A percentile compares a stretch with the other conserved stretches of the same genome.
Evolutionary conservation across 106 monocot species (phyloP).

Genomic region (Dioscorea zingiberensis): DNA sequence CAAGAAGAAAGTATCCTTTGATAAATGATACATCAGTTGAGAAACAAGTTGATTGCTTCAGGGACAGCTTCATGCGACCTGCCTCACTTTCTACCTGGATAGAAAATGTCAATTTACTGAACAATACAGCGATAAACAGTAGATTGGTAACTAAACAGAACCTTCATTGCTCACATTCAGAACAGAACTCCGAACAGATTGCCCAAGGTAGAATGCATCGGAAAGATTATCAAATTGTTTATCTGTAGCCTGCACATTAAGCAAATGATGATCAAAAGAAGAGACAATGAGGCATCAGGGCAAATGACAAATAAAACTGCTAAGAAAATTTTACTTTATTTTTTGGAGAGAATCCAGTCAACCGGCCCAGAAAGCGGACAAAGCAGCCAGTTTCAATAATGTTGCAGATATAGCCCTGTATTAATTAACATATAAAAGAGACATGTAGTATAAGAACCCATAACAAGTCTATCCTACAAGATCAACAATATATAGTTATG

Average conservation of each 20-base stretch:
- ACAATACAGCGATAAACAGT: neutral
- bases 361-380: constrained; percentile 88
- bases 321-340: constrained; percentile 41
- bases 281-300: constrained; percentile 2
- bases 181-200: constrained; percentile 83
- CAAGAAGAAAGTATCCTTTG: constrained; percentile 68
- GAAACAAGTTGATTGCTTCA: constrained; percentile 87
- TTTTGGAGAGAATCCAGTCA: constrained; percentile 84
- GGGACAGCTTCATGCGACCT: constrained; percentile 59
- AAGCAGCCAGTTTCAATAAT: constrained; percentile 84
- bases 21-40: constrained; percentile 74
- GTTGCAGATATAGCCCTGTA: constrained; percentile 91
- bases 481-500: too few species aligned
- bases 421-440: neutral
- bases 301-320: constrained; percentile 7
- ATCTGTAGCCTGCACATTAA: constrained; percentile 51
- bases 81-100: constrained; percentile 62
- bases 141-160: neutral
- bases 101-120: neutral
- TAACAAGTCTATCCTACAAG: too few species aligned
- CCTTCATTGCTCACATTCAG: constrained; percentile 44
- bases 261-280: constrained; percentile 22
- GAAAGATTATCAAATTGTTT: constrained; percentile 32
- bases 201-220: constrained; percentile 78
- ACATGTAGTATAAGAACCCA: too few species aligned